phyloP scores from a whole-genome alignment of 805 yeast genomes.

The Candida railenensis region DNA sequence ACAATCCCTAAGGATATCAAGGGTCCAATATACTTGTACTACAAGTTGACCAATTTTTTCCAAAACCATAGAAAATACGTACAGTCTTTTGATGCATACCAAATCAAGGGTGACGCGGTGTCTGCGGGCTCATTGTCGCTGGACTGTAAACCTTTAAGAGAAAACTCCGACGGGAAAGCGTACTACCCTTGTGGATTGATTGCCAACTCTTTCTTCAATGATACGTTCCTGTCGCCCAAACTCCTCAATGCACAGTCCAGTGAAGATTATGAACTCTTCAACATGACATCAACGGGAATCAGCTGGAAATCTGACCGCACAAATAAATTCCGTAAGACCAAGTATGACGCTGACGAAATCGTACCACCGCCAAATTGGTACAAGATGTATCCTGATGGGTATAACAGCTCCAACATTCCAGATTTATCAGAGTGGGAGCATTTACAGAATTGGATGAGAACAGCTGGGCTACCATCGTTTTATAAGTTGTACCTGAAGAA shows the following conservation, averaged over 20 bases:
- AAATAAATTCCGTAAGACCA: constrained; percentile 66
- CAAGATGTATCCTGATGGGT: constrained; percentile 77
- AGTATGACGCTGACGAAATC: constrained; percentile 64
- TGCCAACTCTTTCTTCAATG: constrained; percentile 91
- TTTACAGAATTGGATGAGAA: constrained; percentile 97
- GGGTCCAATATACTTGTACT: constrained; percentile 74
- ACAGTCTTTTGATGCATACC: constrained; percentile 75
- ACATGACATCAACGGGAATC: constrained; percentile 55
- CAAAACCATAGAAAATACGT: constrained; percentile 96
- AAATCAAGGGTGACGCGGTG: constrained; percentile 75
- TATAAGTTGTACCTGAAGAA: constrained; percentile 80
- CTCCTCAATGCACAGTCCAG: constrained; percentile 46
- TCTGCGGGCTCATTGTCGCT: constrained; percentile 45
- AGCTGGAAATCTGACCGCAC: constrained; percentile 82
- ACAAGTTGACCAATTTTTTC: constrained; percentile 83
- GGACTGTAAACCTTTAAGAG: constrained; percentile 37
- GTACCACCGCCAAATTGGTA: constrained; percentile 96
- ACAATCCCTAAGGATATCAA: constrained; percentile 67
- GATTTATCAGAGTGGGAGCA: constrained; percentile 75
- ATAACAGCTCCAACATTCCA: constrained; percentile 78
- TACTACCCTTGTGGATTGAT: constrained; percentile 93
- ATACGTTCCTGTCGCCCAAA: constrained; percentile 62
- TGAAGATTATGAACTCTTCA: constrained; percentile 41
- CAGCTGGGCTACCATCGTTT: constrained; percentile 90
- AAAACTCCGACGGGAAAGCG: constrained; percentile 42